These are phyloP conservation scores for Lichtheimia corymbifera DNA, from an alignment of 371 early-diverging fungal species.

Conservation along the genomic window DNA sequence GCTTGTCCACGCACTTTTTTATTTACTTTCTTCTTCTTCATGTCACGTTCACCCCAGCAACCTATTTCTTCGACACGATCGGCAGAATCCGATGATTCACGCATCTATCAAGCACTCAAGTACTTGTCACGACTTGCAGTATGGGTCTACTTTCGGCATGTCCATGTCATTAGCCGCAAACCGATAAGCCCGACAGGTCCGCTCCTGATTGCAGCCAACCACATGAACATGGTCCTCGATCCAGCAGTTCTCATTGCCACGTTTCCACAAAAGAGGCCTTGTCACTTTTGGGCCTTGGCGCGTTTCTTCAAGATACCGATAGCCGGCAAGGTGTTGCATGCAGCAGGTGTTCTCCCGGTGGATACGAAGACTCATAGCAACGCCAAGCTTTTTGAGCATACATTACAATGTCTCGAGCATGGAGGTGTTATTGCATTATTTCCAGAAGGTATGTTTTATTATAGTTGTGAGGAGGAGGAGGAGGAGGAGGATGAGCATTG, in stretches of 20 bases:
- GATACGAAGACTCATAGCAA: conserved; percentile 59
- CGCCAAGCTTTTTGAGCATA: conserved; percentile 51
- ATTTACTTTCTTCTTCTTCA: neutral
- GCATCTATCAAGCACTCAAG: conserved; percentile 34
- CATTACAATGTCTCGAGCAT: conserved; percentile 45
- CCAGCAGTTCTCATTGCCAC: conserved; percentile 53
- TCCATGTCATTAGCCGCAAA: conserved; percentile 37
- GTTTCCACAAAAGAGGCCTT: conserved; percentile 52
- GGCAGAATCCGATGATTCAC: neutral
- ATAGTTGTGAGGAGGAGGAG: too few species aligned
- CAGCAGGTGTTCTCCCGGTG: conserved; percentile 57
- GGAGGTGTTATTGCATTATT: conserved; percentile 58
- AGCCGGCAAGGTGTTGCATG: conserved; percentile 35
- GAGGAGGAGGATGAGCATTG: too few species aligned
- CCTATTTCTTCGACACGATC: too few species aligned
- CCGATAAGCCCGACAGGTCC: conserved; percentile 42
- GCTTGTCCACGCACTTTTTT: too few species aligned
- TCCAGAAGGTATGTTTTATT: conserved; percentile 50
- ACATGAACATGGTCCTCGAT: conserved; percentile 63
- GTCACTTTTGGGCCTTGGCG: conserved; percentile 64
- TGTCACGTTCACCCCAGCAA: too few species aligned
- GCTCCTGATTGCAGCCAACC: conserved; percentile 50
- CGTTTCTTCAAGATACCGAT: conserved; percentile 54
- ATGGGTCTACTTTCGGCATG: conserved; percentile 52
- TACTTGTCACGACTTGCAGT: conserved; percentile 42